Evolutionary conservation across 179 eudicot species (phyloP).

Genomic region (Pouteria campechiana): DNA sequence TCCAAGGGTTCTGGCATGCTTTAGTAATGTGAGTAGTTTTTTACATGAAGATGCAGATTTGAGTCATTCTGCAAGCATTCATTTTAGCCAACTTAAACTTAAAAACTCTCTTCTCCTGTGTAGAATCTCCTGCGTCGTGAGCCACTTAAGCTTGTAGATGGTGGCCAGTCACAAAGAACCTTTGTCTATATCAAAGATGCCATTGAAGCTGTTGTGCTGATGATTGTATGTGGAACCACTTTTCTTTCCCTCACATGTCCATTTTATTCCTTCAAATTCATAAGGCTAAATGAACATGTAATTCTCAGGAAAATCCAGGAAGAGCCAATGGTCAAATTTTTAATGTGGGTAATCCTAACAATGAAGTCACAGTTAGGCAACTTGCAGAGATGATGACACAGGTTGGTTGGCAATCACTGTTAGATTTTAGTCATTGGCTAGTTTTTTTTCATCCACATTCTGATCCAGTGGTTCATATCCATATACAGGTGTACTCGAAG

Average conservation of each 20-base stretch:
- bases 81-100: background rate
- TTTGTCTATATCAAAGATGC: constrained; percentile 92
- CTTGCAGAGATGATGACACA: constrained; percentile 98
- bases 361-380: constrained; percentile 96
- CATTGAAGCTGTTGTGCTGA: constrained; percentile 83
- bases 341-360: constrained; percentile 95
- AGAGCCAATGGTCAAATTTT: constrained; percentile 95
- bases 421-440: no score
- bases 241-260: constrained; percentile 4
- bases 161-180: constrained; percentile 94
- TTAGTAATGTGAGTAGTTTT: constrained; percentile 63
- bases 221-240: constrained; percentile 58
- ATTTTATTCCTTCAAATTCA: no score
- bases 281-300: no score
- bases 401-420: constrained; percentile 39
- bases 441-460: background rate
- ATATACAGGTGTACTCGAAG: constrained; percentile 58
- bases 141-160: constrained; percentile 96
- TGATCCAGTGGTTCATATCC: background rate
- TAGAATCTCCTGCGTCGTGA: constrained; percentile 88
- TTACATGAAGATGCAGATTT: background rate
- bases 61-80: background rate
- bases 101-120: background rate
- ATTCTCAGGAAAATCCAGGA: constrained; percentile 82
- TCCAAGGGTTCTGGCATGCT: constrained; percentile 96